These are phyloP conservation scores for Eimeria falciformis DNA, from an alignment of 169 alveolate genomes.

Conservation along the genomic window DNA sequence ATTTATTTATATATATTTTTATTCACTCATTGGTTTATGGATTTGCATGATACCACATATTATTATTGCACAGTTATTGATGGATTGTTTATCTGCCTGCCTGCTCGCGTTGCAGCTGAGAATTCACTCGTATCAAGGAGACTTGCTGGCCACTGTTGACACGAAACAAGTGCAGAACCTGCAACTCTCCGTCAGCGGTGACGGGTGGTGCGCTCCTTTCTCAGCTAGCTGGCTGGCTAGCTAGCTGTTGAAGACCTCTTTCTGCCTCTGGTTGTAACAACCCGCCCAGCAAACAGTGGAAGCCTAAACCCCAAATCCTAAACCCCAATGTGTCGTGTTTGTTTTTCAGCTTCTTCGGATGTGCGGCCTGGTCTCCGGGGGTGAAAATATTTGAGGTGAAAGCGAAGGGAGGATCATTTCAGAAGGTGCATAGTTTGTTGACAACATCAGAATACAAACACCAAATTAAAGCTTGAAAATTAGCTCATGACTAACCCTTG, in stretches of 20 bases:
- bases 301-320: background rate
- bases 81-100: background rate
- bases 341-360: constrained; percentile 8
- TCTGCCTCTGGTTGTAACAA: no score
- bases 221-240: background rate
- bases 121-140: constrained; percentile 28
- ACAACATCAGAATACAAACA: background rate
- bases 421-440: background rate
- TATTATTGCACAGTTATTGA: background rate
- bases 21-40: background rate
- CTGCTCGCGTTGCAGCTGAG: background rate
- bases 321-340: background rate
- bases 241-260: no score
- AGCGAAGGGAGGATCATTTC: background rate
- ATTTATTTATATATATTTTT: no score
- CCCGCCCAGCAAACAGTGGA: no score
- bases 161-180: constrained; percentile 33
- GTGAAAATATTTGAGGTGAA: background rate
- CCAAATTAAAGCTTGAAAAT: background rate
- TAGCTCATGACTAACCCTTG: no score
- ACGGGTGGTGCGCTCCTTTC: background rate
- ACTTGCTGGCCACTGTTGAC: constrained; percentile 5
- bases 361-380: constrained; percentile 38
- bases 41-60: background rate
- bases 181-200: constrained; percentile 27